Conservation (phyloP, 164 flowering plant species). For the Buxus sempervirens region DNA sequence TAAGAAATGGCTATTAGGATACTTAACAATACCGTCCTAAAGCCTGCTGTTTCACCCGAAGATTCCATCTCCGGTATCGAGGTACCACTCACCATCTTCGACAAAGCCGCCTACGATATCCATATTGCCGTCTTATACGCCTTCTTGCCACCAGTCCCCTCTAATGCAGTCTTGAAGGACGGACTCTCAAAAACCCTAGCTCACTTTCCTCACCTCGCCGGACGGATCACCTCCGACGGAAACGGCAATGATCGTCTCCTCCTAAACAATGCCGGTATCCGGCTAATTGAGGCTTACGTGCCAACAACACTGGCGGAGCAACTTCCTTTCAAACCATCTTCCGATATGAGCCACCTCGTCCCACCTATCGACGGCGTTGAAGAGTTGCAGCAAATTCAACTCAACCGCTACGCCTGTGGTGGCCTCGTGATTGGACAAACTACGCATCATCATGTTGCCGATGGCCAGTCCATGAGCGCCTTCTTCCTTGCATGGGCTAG, state of each 20-base stretch:
- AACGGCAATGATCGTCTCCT: constrained; percentile 4
- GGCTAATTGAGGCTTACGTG: constrained; percentile 15
- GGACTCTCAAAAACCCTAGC: constrained; percentile 20
- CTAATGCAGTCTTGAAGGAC: constrained; percentile 19
- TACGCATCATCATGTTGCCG: constrained; percentile 19
- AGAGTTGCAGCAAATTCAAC: constrained; percentile 19
- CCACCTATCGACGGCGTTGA: constrained; percentile 16
- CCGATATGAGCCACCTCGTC: constrained; percentile 11
- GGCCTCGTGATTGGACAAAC: constrained; percentile 20
- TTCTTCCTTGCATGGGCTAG: constrained; percentile 25
- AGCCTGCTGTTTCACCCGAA: constrained; percentile 6
- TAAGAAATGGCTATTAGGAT: constrained; percentile 15
- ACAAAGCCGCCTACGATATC: constrained; percentile 26
- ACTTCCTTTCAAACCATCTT: constrained; percentile 20
- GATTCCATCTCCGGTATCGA: neutral
- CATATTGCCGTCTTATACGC: constrained; percentile 16
- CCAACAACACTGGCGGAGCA: constrained; percentile 9
- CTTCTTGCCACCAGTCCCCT: constrained; percentile 17
- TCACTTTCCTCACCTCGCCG: constrained; percentile 21
- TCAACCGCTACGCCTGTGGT: constrained; percentile 22
- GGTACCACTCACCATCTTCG: constrained; percentile 24
- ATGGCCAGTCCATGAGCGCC: constrained; percentile 27
- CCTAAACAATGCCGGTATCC: constrained; percentile 17
- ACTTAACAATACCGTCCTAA: constrained; percentile 15
- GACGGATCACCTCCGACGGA: constrained; percentile 10